Conservation (phyloP, 2,329 filamentous ascomycete species). For the Nothophaeocryptopus gaeumannii region DNA sequence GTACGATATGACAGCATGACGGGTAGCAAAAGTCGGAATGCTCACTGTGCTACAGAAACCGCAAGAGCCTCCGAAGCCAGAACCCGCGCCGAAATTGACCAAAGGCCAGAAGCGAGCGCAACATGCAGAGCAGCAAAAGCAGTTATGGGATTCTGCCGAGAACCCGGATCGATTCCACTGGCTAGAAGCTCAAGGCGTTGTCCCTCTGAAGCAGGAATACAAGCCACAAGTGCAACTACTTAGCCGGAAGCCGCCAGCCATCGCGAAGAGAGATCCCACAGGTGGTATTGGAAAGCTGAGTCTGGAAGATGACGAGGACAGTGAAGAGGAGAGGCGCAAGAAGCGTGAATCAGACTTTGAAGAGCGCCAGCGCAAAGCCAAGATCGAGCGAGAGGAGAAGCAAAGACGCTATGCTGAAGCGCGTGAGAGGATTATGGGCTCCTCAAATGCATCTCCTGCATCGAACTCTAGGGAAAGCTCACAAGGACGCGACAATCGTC, state of each 20-base stretch:
- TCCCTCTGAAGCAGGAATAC: conserved; percentile 67
- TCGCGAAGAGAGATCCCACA: conserved; percentile 58
- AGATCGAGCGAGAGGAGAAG: conserved; percentile 81
- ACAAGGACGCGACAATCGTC: conserved; percentile 27
- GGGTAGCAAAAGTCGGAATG: conserved; percentile 21
- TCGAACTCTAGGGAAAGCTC: conserved; percentile 34
- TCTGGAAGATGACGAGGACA: conserved; percentile 57
- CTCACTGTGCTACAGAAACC: conserved; percentile 36
- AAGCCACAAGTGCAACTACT: conserved; percentile 82
- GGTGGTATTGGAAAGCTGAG: conserved; percentile 46
- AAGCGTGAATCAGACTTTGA: conserved; percentile 66
- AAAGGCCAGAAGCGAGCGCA: conserved; percentile 75
- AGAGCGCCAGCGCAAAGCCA: conserved; percentile 73
- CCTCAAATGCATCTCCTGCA: conserved; percentile 36
- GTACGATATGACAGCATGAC: conserved; percentile 39
- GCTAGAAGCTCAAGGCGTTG: conserved; percentile 60
- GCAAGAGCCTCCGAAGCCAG: conserved; percentile 26
- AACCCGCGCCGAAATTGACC: conserved; percentile 53
- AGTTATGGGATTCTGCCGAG: conserved; percentile 89
- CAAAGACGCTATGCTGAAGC: conserved; percentile 87
- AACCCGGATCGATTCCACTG: conserved; percentile 72
- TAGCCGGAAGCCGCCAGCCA: conserved; percentile 69
- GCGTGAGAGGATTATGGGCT: conserved; percentile 81
- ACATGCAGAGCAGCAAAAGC: conserved; percentile 79
- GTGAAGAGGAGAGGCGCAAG: conserved; percentile 60